Evolutionary conservation across 1,284 basidiomycete species (phyloP).

Genomic region (Ganoderma sinense): DNA sequence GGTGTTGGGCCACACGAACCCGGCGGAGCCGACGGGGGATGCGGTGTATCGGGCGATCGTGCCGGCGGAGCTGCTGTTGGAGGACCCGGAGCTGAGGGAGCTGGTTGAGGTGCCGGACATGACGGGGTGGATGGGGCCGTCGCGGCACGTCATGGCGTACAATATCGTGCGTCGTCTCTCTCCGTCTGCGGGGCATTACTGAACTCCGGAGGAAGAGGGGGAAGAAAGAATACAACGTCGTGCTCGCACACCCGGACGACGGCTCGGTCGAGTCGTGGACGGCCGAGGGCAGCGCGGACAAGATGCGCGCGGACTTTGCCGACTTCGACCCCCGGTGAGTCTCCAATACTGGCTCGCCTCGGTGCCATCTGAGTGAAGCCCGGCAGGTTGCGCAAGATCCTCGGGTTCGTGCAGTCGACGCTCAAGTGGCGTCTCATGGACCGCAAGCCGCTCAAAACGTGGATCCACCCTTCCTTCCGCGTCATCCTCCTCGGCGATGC

Average conservation of each 20-base stretch:
- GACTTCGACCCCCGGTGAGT: conserved; percentile 54
- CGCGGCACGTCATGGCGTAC: conserved; percentile 52
- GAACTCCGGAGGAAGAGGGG: conserved; percentile 38
- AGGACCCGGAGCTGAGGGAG: conserved; percentile 57
- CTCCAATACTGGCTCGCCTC: neutral
- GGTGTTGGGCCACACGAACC: conserved; percentile 44
- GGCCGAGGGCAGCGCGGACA: conserved; percentile 51
- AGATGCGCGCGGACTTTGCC: conserved; percentile 52
- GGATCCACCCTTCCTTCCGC: conserved; percentile 48
- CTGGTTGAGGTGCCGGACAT: conserved; percentile 50
- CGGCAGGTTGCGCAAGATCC: conserved; percentile 48
- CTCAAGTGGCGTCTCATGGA: conserved; percentile 56
- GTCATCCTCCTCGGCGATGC: conserved; percentile 52
- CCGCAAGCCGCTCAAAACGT: conserved; percentile 49
- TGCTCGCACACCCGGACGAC: conserved; percentile 52
- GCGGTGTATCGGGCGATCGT: conserved; percentile 58
- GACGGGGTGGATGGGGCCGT: conserved; percentile 53
- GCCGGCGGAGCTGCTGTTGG: conserved; percentile 51
- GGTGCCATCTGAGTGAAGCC: neutral
- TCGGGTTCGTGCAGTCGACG: conserved; percentile 48
- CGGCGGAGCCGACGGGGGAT: conserved; percentile 58
- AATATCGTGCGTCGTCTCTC: conserved; percentile 43
- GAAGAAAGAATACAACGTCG: conserved; percentile 51
- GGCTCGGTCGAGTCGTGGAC: conserved; percentile 56
- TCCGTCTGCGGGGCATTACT: neutral